Base-by-base conservation (phyloP, 108 stramenopile genomes). In the Cylindrotheca fusiformis region DNA sequence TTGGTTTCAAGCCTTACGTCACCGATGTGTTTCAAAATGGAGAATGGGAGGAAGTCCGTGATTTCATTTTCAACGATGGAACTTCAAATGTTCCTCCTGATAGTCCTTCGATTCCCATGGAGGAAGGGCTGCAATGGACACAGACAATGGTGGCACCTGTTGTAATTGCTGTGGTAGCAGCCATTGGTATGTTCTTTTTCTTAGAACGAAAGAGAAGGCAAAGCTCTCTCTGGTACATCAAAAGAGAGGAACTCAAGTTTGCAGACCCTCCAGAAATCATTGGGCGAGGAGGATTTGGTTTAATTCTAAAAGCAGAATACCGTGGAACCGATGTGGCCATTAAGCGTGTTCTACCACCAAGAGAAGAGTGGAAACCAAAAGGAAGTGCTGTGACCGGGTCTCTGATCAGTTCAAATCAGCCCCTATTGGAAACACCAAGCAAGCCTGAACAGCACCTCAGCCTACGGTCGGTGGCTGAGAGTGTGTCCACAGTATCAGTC, bases 261-360 rank as follows among this genome's bases (percentile, higher is more conserved):
- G 48, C 68, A 19, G 72, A 85, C 47, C 71, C 71, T 24, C 68
- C 68, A 28, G 47, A 60, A 48, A 61, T 78, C 26, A 28, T 78
- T 33, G 77, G 77, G 1, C 61, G 72, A 27, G 77, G 77, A 18
- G 60, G 71, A n/a, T 78, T 78, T 58, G 77, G 77, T 10, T 25
- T 74, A 20, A 71, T 78, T 18, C 22, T 78, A 12, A 46, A 62
- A 17, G 77, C 57, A 1, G 68, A 73, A 44, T 78, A 74, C 53
- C 54, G 77, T 18, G 77, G 77, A 22, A 78, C 77, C 1, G 14
- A 69, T 4, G 74, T 75, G 12, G 74, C 74, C 3, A 62, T 69
- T 1, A 75, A 75, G 45, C 74, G 74, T 19, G 74, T 75, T 1
- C 63, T 75, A 14, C 74, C 74, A 71, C 28, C 36, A 14, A 41